Conservation (phyloP, 768 basidiomycete genomes). For the Tubosaeta sp. region DNA sequence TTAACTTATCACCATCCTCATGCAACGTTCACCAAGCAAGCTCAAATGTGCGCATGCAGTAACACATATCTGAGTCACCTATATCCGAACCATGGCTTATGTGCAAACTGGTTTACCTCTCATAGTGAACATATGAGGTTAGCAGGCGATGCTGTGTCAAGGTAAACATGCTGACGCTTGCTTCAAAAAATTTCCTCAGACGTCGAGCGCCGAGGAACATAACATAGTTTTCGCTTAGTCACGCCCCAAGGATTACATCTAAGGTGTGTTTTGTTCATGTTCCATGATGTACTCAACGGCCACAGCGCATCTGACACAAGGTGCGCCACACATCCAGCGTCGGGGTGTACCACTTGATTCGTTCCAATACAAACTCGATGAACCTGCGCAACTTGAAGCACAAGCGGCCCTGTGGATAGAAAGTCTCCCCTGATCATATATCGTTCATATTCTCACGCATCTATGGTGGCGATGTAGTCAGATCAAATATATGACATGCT, state of each 20-base stretch:
- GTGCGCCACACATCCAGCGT: conserved; percentile 30
- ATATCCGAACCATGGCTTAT: conserved; percentile 48
- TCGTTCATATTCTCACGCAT: conserved; percentile 23
- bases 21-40: conserved; percentile 45
- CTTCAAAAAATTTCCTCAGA: not conserved
- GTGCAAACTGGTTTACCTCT: conserved; percentile 30
- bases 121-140: not conserved
- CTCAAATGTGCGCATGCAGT: conserved; percentile 51
- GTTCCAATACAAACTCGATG: conserved; percentile 61
- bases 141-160: conserved; percentile 47
- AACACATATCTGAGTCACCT: conserved; percentile 51
- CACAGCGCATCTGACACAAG: not conserved
- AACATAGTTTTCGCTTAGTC: conserved; percentile 74
- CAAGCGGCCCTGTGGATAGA: conserved; percentile 23
- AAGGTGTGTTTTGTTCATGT: conserved; percentile 52
- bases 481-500: conserved; percentile 64
- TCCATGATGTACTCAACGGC: not conserved
- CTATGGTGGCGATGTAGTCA: conserved; percentile 52
- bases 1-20: conserved; percentile 6
- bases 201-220: conserved; percentile 55
- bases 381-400: conserved; percentile 45
- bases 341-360: conserved; percentile 74
- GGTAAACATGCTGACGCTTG: conserved; percentile 3
- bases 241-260: conserved; percentile 46
- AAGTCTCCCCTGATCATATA: not conserved